A percentile compares a stretch with the other conserved stretches of the same genome.
Evolutionary conservation across 306 rosid genomes (phyloP).

Genomic region (Rosa persica): DNA sequence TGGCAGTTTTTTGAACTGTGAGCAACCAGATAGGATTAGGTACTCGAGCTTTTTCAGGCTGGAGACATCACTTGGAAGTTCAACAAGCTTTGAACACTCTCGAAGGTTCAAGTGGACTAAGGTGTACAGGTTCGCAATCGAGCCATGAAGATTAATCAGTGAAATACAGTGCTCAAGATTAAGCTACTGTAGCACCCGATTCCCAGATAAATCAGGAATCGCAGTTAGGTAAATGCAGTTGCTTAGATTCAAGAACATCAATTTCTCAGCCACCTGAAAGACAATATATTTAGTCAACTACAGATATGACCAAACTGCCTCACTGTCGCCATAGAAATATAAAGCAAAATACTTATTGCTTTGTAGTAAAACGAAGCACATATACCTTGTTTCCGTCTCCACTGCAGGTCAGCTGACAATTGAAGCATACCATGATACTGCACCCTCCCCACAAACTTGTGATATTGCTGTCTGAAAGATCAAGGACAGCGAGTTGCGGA

Average conservation of each 20-base stretch:
- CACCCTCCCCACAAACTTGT: conserved; percentile 31
- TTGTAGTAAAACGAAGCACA: not conserved
- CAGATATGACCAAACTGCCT: not conserved
- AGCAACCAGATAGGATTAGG: conserved; percentile 47
- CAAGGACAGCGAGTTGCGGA: conserved; percentile 53
- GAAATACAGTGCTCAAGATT: conserved; percentile 41
- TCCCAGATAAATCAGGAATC: conserved; percentile 57
- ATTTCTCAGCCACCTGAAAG: conserved; percentile 48
- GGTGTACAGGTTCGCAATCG: conserved; percentile 41
- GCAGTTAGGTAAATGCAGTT: conserved; percentile 31
- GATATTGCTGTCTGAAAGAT: conserved; percentile 52
- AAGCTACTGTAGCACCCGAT: conserved; percentile 46
- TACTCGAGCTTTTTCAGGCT: conserved; percentile 52
- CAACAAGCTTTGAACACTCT: conserved; percentile 35
- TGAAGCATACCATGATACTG: conserved; percentile 30
- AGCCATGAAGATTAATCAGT: conserved; percentile 46
- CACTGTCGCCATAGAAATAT: not conserved
- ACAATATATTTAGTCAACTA: not conserved
- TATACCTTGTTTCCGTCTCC: not conserved
- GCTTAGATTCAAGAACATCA: conserved; percentile 50
- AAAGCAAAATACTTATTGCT: not conserved
- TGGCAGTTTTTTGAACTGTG: conserved; percentile 45
- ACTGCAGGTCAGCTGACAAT: conserved; percentile 7
- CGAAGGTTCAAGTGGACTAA: conserved; percentile 49
- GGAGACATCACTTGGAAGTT: conserved; percentile 53